Base-by-base conservation (phyloP, 2,329 filamentous ascomycete genomes). In the Bipolaris gigantea region DNA sequence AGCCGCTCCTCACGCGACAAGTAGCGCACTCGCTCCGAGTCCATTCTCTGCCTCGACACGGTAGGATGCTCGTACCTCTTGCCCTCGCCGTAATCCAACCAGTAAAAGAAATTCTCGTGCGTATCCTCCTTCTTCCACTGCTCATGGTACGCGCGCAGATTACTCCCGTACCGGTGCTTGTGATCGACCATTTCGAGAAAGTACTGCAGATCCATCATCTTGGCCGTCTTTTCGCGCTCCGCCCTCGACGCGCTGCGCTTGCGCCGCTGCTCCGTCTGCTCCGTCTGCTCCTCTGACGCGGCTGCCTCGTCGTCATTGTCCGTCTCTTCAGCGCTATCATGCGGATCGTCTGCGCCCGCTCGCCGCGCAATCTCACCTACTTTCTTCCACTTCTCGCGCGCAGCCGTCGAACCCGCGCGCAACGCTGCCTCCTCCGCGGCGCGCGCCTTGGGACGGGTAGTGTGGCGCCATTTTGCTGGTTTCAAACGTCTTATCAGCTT, bases 51-150 rank as follows among this genome's bases (percentile, higher is more conserved):
- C 33, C 92, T 81, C 1, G 90, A 87, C 59, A 91, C 91, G 0
- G 84, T 81, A 3, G 85, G 82, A 11, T 93, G 77, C 59, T 93
- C 88, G 39, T 94, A 70, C 35, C 83, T 73, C 62, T 79, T 85
- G 0, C 92, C 92, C 44, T 87, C 87, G 5, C 92, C 92, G 54
- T 89, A 81, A 70, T 97, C 92, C 1, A 96, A 80, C 92, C 92
- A 96, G 75, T 92, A 93, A 73, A 96, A 96, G 80, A 92, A 97
- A 69, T 94, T 96, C 71, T 96, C 88, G 4, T 85, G 83, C 0
- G 90, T 93, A 25, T 89, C 80, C 1, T 85, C 79, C 56, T 83
- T 84, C 72, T 91, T 91, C 92, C 92, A 97, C 60, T 89, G 85
- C 55, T 85, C 84, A 67, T 97, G 92, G 64, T 96, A 97, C 30